Base-by-base conservation (phyloP, 139 green algal species). In the Tetradesmus obliquus region DNA sequence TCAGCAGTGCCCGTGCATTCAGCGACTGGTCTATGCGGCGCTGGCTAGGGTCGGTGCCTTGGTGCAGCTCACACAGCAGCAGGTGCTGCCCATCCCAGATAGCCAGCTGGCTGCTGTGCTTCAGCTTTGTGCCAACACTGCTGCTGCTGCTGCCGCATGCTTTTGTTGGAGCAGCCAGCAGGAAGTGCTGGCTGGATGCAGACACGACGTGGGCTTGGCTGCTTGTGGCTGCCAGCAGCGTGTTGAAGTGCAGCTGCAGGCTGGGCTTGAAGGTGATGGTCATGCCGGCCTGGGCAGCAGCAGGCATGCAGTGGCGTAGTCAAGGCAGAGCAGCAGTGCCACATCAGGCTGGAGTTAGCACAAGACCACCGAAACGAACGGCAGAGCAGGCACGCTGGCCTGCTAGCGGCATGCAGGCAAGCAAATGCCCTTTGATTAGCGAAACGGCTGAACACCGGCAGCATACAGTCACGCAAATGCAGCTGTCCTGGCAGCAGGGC, bases 181-280 rank as follows among this genome's bases (percentile, higher is more conserved):
- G 79, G n/a, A 45, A 84, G 79, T 55, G 32, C n/a, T 84, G 79
- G 79, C 45, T 55, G 54, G 45, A 17, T 84, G 15, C 32, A 84
- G 45, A 55, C 13, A n/a, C 45, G 32, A 55, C n/a, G 2, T 54
- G 79, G n/a, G 45, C 45, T 84, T 84, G 79, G n/a, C 79, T 84
- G 79, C 79, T 84, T 20, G 45, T 84, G 45, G 79, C 79, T n/a
- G 79, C 79, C 79, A 84, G 32, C 79, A 84, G 79, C 12, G 79
- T 84, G 79, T 55, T 84, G 79, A n/a, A 55, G 79, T 84, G 79
- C 45, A 84, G 79, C 79, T 84, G 79, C 79, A 84, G 79, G 79
- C 22, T 15, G 20, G 79, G 79, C 79, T 84, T 84, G 79, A 84
- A 84, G 32, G 79, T 84, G 79, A 84, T 84, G n/a, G 79, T 84